phyloP scores from a whole-genome alignment of 2,329 filamentous ascomycete genomes.

The Xylariaceae sp. region DNA sequence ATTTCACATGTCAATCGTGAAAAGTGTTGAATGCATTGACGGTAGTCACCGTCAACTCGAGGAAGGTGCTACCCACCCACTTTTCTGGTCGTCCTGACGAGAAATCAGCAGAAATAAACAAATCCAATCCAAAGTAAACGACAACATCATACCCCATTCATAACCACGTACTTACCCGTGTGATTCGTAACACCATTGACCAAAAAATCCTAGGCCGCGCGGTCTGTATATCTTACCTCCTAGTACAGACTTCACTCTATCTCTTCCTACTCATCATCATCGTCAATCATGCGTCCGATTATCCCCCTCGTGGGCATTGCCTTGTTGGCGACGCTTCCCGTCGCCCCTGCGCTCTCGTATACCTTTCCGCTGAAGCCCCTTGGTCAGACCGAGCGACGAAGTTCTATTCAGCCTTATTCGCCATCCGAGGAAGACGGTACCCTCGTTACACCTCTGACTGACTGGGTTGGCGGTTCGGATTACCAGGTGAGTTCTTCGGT shows the following conservation, averaged over 20 bases:
- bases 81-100: too few relatives aligned
- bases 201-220: too few relatives aligned
- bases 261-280: neutral
- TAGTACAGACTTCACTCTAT: too few relatives aligned
- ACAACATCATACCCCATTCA: neutral
- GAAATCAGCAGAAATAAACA: neutral
- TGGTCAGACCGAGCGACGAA: neutral
- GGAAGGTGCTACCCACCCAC: neutral
- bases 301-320: neutral
- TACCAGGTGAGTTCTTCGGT: slow-evolving; percentile 8
- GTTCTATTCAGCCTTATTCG: neutral
- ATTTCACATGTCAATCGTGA: too few relatives aligned
- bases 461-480: slow-evolving; percentile 16
- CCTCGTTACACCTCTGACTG: slow-evolving; percentile 2
- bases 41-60: neutral
- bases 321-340: neutral
- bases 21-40: neutral
- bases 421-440: neutral
- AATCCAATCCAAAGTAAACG: neutral
- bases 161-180: neutral
- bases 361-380: neutral
- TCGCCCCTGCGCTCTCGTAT: neutral
- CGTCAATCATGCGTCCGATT: neutral
- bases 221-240: too few relatives aligned
- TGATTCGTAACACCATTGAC: too few relatives aligned